Percentiles rank a stretch among this genome's conserved stretches.
Conservation (phyloP, 2,329 filamentous ascomycete species). For the Capronia epimyces region DNA sequence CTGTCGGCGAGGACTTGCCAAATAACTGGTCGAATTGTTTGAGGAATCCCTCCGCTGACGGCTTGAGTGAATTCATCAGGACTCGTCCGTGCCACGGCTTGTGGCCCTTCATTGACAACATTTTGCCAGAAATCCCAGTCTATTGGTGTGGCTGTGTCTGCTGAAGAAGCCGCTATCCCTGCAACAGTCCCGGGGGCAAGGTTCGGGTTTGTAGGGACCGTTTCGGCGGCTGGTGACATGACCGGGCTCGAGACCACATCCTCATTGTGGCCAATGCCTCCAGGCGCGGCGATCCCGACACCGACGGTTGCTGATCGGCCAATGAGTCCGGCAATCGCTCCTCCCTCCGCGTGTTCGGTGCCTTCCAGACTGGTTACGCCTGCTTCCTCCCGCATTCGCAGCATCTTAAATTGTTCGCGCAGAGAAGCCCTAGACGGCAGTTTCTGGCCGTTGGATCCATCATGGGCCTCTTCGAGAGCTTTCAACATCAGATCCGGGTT, state of each 20-base stretch:
- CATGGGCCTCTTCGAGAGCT: conserved; percentile 63
- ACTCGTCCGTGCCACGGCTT: conserved; percentile 80
- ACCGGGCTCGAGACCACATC: conserved; percentile 35
- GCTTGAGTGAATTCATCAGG: conserved; percentile 83
- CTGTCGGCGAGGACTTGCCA: conserved; percentile 97
- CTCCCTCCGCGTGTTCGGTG: conserved; percentile 38
- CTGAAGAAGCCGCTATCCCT: conserved; percentile 66
- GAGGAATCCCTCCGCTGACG: conserved; percentile 89
- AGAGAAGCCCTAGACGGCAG: conserved; percentile 56
- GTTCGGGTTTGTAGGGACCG: conserved; percentile 60
- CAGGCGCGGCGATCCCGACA: conserved; percentile 45
- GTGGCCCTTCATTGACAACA: conserved; percentile 88
- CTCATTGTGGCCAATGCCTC: conserved; percentile 44
- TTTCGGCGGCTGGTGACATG: conserved; percentile 39
- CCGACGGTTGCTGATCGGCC: conserved; percentile 41
- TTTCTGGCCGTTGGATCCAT: conserved; percentile 45
- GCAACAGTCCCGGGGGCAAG: conserved; percentile 81
- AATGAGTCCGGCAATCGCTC: conserved; percentile 39
- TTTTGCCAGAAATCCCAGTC: conserved; percentile 98
- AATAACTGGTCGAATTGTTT: conserved; percentile 92
- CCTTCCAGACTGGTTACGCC: conserved; percentile 52
- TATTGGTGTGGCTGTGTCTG: conserved; percentile 64
- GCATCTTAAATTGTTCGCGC: conserved; percentile 71
- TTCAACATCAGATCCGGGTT: conserved; percentile 75
- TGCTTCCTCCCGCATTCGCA: conserved; percentile 69